These are phyloP conservation scores for Globisporangium megalacanthum DNA, from an alignment of 352 stramenopile genomes.

Conservation along the genomic window DNA sequence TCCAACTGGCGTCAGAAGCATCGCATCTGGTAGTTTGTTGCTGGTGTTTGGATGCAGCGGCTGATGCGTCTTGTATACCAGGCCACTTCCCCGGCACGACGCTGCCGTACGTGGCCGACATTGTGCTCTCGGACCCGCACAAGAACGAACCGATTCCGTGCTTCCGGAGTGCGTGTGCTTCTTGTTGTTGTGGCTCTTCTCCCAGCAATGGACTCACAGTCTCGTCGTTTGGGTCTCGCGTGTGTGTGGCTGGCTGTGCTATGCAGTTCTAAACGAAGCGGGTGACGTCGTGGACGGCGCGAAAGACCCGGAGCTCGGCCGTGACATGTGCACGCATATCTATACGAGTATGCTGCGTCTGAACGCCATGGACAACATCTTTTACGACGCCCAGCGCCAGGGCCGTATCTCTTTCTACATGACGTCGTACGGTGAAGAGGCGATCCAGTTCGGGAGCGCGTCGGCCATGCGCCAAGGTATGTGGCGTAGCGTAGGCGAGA, in stretches of 20 bases:
- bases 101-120: constrained; percentile 85
- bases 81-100: constrained; percentile 71
- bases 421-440: constrained; percentile 93
- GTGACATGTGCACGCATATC: constrained; percentile 78
- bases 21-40: neutral
- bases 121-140: constrained; percentile 87
- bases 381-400: constrained; percentile 97
- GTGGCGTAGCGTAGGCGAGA: neutral
- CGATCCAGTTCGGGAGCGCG: constrained; percentile 93
- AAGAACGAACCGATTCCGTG: constrained; percentile 82
- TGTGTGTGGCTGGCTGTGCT: constrained; percentile 12
- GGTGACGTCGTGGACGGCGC: constrained; percentile 73
- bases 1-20: neutral
- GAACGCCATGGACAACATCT: constrained; percentile 96
- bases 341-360: constrained; percentile 84
- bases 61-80: constrained; percentile 8
- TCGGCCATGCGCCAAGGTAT: constrained; percentile 74
- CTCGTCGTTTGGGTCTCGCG: no score
- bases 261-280: constrained; percentile 75
- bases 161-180: constrained; percentile 76
- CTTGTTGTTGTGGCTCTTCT: no score
- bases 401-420: constrained; percentile 98
- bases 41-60: neutral
- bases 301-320: constrained; percentile 65
- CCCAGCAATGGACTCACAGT: no score